Evolutionary conservation across 148 eudicot species (phyloP).

Genomic region (Pouteria glomerata): DNA sequence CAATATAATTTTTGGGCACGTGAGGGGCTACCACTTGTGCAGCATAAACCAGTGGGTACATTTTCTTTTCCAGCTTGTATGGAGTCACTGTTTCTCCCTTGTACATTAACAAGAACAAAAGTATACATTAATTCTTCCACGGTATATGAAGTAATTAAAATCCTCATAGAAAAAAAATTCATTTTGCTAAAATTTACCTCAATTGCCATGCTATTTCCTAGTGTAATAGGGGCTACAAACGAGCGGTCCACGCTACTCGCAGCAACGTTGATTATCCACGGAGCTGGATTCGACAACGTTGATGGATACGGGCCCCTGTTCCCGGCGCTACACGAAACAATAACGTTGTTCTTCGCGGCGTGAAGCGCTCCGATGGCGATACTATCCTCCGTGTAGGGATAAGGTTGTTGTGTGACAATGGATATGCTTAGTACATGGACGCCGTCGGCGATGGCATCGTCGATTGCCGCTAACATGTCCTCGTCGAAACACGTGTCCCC

Average conservation of each 20-base stretch:
- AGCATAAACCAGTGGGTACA: conserved; percentile 70
- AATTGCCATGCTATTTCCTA: conserved; percentile 56
- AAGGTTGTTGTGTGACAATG: conserved; percentile 36
- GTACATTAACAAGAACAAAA: neutral
- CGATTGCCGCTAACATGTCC: conserved; percentile 86
- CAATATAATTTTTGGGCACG: conserved; percentile 30
- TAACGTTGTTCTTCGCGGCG: conserved; percentile 51
- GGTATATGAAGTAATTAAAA: no score
- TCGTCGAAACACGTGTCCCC: conserved; percentile 67
- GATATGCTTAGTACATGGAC: conserved; percentile 73
- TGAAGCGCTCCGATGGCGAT: conserved; percentile 78
- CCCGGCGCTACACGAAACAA: conserved; percentile 74
- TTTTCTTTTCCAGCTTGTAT: conserved; percentile 43
- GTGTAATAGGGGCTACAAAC: conserved; percentile 47
- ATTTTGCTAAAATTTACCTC: conserved; percentile 31
- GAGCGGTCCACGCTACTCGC: conserved; percentile 77
- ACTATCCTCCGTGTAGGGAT: conserved; percentile 32
- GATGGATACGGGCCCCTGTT: conserved; percentile 50
- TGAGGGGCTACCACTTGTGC: conserved; percentile 43
- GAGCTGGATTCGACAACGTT: conserved; percentile 61
- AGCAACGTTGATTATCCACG: conserved; percentile 83
- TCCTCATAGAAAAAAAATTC: no score
- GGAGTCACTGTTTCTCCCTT: conserved; percentile 75
- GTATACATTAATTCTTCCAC: no score
- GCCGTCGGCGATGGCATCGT: conserved; percentile 81